Percentiles rank a stretch among this genome's conserved stretches.
Evolutionary conservation across 2,329 filamentous ascomycete genomes (phyloP).

Genomic region (Aureobasidium melanogenum): DNA sequence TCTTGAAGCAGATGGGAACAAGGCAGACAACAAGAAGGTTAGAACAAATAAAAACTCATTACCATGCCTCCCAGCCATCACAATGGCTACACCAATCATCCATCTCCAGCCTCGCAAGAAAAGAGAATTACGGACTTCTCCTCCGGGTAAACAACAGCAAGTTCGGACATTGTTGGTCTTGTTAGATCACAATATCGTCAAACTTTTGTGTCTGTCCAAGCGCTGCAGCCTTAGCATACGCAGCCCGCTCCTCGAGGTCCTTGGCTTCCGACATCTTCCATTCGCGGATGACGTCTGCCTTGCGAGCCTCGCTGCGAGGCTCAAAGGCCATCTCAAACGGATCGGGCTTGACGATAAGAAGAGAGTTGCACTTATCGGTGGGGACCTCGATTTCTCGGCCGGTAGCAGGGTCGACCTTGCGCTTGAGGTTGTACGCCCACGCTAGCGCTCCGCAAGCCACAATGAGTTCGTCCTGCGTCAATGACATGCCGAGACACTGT

Average conservation of each 20-base stretch:
- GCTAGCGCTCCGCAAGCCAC: slow-evolving; percentile 43
- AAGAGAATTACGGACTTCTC: neutral
- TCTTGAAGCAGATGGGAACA: neutral
- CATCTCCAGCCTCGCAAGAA: neutral
- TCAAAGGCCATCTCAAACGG: slow-evolving; percentile 47
- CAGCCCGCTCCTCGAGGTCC: slow-evolving; percentile 27
- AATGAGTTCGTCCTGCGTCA: slow-evolving; percentile 53
- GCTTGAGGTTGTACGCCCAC: slow-evolving; percentile 40
- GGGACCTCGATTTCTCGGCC: slow-evolving; percentile 34
- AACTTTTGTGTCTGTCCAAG: slow-evolving; percentile 6
- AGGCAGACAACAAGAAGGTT: neutral
- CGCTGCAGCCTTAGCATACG: slow-evolving; percentile 21
- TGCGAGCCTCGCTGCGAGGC: slow-evolving; percentile 36
- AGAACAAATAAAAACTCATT: neutral
- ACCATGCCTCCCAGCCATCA: neutral
- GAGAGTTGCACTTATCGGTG: slow-evolving; percentile 43
- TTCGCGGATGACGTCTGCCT: slow-evolving; percentile 29
- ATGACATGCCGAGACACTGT: slow-evolving; percentile 53
- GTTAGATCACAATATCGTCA: neutral
- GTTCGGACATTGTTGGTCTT: neutral
- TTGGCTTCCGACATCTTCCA: slow-evolving; percentile 32
- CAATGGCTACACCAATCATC: neutral
- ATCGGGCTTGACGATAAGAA: slow-evolving; percentile 51
- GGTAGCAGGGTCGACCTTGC: slow-evolving; percentile 37
- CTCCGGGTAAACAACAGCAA: neutral